phyloP scores from a whole-genome alignment of 2,329 filamentous ascomycete species.

The Furcasterigmium furcatum region DNA sequence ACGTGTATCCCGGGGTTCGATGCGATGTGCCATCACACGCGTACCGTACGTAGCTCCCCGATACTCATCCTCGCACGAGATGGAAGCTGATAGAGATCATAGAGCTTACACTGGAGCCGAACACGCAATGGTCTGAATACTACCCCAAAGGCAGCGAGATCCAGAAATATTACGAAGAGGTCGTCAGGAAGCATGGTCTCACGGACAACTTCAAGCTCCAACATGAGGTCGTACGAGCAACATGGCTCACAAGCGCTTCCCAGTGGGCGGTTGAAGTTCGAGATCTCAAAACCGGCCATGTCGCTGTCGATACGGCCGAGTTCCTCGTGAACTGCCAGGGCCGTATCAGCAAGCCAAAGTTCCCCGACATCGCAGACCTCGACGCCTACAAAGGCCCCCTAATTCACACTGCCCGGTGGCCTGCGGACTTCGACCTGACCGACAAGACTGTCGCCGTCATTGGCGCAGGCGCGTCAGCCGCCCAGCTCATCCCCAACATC shows the following conservation, averaged over 20 bases:
- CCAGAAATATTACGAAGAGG: constrained; percentile 9
- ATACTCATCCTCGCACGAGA: too few relatives aligned
- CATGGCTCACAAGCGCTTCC: constrained; percentile 7
- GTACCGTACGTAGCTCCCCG: constrained; percentile 11
- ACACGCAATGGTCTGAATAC: constrained; percentile 11
- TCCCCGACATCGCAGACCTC: background rate
- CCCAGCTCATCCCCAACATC: constrained; percentile 43
- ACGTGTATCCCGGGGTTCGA: constrained; percentile 12
- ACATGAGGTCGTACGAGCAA: constrained; percentile 8
- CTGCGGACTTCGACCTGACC: background rate
- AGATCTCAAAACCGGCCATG: background rate
- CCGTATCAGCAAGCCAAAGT: background rate
- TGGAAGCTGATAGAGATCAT: too few relatives aligned
- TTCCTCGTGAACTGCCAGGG: constrained; percentile 8
- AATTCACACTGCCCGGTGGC: background rate
- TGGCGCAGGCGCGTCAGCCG: constrained; percentile 27
- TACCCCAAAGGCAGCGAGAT: constrained; percentile 14
- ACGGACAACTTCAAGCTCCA: background rate
- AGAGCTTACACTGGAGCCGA: constrained; percentile 12
- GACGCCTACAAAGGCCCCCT: constrained; percentile 29
- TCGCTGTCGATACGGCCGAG: constrained; percentile 6
- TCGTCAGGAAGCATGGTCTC: constrained; percentile 4
- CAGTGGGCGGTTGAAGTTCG: constrained; percentile 7
- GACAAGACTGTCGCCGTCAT: background rate
- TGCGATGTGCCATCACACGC: constrained; percentile 16